phyloP scores from a whole-genome alignment of 129 eudicot species.

The Heracleum sosnowskyi region DNA sequence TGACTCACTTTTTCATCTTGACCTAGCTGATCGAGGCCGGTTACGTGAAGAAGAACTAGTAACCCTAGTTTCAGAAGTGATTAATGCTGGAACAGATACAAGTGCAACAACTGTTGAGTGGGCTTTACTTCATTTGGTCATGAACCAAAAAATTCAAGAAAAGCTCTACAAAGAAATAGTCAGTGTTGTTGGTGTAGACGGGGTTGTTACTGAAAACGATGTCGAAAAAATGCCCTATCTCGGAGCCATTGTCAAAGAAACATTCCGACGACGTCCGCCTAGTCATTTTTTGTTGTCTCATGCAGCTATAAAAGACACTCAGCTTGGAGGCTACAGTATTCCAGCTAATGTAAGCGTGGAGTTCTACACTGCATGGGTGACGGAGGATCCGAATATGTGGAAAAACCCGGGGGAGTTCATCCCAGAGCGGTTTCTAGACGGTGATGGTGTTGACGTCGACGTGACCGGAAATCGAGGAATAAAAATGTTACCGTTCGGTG shows the following conservation, averaged over 20 bases:
- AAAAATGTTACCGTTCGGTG: slow-evolving; percentile 85
- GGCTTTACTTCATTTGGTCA: slow-evolving; percentile 77
- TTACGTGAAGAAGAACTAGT: slow-evolving; percentile 78
- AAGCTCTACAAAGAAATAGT: slow-evolving; percentile 64
- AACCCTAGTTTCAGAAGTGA: slow-evolving; percentile 73
- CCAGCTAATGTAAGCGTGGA: slow-evolving; percentile 78
- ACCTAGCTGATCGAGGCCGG: slow-evolving; percentile 50
- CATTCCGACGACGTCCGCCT: slow-evolving; percentile 83
- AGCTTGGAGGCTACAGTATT: slow-evolving; percentile 71
- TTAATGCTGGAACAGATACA: slow-evolving; percentile 91
- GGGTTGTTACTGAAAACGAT: slow-evolving; percentile 53
- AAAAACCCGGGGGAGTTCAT: slow-evolving; percentile 55
- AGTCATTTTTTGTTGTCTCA: slow-evolving; percentile 89
- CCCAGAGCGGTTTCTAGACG: slow-evolving; percentile 77
- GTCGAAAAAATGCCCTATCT: slow-evolving; percentile 73
- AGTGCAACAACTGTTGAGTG: slow-evolving; percentile 84
- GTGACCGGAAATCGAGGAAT: slow-evolving; percentile 72
- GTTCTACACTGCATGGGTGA: slow-evolving; percentile 87
- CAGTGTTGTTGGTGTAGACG: slow-evolving; percentile 47
- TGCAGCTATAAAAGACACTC: slow-evolving; percentile 56
- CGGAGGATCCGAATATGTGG: slow-evolving; percentile 79
- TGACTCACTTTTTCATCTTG: slow-evolving; percentile 59
- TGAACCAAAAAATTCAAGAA: slow-evolving; percentile 75
- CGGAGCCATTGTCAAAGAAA: slow-evolving; percentile 70
- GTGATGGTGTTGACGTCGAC: slow-evolving; percentile 81